Evolutionary conservation across 1,284 basidiomycete genomes (phyloP).

Genomic region (Leccinum fallax): DNA sequence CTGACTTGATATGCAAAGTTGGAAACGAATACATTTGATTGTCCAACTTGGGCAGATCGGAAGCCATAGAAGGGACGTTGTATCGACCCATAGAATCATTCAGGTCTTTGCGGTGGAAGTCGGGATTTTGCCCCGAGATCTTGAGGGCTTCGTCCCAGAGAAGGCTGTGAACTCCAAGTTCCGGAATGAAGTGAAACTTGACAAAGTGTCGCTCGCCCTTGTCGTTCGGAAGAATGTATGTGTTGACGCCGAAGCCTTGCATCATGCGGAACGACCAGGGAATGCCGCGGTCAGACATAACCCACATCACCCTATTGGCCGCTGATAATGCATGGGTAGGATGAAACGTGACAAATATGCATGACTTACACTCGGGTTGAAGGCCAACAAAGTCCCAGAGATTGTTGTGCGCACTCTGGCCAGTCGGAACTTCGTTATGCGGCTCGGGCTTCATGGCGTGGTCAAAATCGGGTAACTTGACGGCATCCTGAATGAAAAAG

Average conservation of each 20-base stretch:
- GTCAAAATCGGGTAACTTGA: conserved; percentile 83
- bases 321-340: conserved; percentile 40
- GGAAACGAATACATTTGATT: conserved; percentile 54
- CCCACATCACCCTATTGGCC: conserved; percentile 83
- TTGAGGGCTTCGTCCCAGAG: conserved; percentile 88
- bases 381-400: conserved; percentile 80
- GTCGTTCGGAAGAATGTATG: conserved; percentile 71
- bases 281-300: conserved; percentile 79
- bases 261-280: conserved; percentile 85
- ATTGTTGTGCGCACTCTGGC: conserved; percentile 76
- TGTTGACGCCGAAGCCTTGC: conserved; percentile 87
- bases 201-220: conserved; percentile 74
- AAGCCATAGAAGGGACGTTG: conserved; percentile 39
- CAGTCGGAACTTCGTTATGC: conserved; percentile 69
- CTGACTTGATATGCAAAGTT: conserved; percentile 64
- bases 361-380: conserved; percentile 56
- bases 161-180: conserved; percentile 81
- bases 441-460: conserved; percentile 84
- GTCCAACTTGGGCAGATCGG: conserved; percentile 48
- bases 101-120: conserved; percentile 82
- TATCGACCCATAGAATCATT: conserved; percentile 64
- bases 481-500: conserved; percentile 85
- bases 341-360: neutral
- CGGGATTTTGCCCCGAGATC: conserved; percentile 77
- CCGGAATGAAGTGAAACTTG: conserved; percentile 84